phyloP scores from a whole-genome alignment of 202 grass and related monocot species.

The Schoenoplectus triqueter region DNA sequence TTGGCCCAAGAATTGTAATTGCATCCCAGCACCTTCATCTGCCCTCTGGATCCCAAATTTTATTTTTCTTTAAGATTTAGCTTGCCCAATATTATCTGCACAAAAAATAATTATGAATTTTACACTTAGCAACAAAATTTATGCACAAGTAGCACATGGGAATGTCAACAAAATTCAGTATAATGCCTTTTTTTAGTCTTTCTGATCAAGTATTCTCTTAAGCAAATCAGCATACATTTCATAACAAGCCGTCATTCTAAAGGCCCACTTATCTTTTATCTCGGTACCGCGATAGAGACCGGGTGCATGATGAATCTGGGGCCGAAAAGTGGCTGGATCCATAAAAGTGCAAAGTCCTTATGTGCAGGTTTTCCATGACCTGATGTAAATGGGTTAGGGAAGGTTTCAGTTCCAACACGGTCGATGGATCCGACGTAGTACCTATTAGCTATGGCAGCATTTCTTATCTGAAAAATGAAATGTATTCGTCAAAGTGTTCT shows the following conservation, averaged over 20 bases:
- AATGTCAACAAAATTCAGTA: not conserved
- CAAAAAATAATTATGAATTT: not conserved
- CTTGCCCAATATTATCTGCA: not conserved
- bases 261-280: slow-evolving; percentile 97
- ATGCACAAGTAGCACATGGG: not conserved
- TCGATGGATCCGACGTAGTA: slow-evolving; percentile 93
- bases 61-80: not conserved
- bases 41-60: not conserved
- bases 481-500: not conserved
- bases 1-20: not conserved
- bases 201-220: slow-evolving; percentile 57
- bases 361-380: slow-evolving; percentile 92
- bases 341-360: slow-evolving; percentile 87
- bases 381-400: slow-evolving; percentile 93
- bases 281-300: slow-evolving; percentile 71
- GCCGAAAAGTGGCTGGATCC: slow-evolving; percentile 93
- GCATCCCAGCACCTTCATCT: not conserved
- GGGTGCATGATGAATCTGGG: slow-evolving; percentile 88
- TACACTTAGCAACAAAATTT: not conserved
- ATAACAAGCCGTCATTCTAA: slow-evolving; percentile 95
- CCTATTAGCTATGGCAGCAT: slow-evolving; percentile 93
- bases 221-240: slow-evolving; percentile 75
- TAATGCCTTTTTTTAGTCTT: slow-evolving; percentile 1
- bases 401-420: slow-evolving; percentile 86
- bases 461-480: slow-evolving; percentile 65